Conservation (phyloP, 257 asterid genomes). For the Jaltomata sinuosa region DNA sequence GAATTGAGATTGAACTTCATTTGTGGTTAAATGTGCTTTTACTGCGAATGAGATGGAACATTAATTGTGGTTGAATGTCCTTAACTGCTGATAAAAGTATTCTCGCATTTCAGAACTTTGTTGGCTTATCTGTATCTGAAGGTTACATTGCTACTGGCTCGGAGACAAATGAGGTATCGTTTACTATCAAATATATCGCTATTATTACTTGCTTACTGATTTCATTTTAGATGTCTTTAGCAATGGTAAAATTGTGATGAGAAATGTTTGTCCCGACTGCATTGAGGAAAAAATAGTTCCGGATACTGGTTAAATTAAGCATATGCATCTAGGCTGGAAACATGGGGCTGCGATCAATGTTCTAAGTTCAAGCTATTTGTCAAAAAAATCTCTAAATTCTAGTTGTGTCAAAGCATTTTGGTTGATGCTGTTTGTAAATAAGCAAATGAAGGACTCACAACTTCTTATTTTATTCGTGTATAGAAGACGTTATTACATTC, state of each 20-base stretch:
- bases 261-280: background rate
- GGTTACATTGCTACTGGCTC: conserved; percentile 98
- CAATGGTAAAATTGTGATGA: background rate
- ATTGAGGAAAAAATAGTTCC: background rate
- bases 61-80: background rate
- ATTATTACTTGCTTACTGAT: background rate
- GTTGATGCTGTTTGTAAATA: background rate
- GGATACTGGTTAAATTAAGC: background rate
- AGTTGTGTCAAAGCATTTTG: background rate
- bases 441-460: background rate
- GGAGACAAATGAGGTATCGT: conserved; percentile 85
- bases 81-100: conserved; percentile 6
- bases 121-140: conserved; percentile 87
- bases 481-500: background rate
- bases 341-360: background rate
- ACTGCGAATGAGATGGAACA: background rate
- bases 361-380: background rate
- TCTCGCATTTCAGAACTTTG: conserved; percentile 70
- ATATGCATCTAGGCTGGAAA: background rate
- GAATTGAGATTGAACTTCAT: background rate
- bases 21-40: background rate
- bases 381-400: background rate
- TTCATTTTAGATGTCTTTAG: background rate
- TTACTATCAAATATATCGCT: background rate
- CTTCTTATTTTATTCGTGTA: background rate